Conservation (phyloP, 192 early-diverging fungal genomes). For the Entophlyctis helioformis region DNA sequence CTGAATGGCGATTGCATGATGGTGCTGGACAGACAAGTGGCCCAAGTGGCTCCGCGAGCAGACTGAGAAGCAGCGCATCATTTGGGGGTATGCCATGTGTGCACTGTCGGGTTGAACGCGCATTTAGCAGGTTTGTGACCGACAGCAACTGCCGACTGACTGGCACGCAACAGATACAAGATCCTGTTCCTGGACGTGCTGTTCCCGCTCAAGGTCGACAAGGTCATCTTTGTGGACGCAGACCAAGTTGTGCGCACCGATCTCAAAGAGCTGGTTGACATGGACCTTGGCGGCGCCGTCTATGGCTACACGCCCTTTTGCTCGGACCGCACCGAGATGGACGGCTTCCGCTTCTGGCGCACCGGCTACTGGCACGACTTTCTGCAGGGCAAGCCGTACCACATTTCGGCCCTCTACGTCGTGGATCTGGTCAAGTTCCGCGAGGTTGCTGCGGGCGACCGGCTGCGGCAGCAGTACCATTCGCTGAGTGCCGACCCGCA, state of each 20-base stretch:
- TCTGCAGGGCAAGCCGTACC: slow-evolving; percentile 79
- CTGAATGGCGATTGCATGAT: not conserved
- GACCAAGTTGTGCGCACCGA: slow-evolving; percentile 98
- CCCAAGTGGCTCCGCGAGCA: slow-evolving; percentile 89
- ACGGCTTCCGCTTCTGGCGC: slow-evolving; percentile 97
- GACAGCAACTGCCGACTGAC: too few relatives aligned
- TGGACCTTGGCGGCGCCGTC: slow-evolving; percentile 88
- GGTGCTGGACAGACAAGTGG: slow-evolving; percentile 65
- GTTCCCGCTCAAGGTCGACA: slow-evolving; percentile 84
- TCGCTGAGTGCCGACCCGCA: slow-evolving; percentile 73
- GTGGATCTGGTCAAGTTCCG: slow-evolving; percentile 90
- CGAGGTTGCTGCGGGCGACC: slow-evolving; percentile 86
- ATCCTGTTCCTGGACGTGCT: slow-evolving; percentile 96
- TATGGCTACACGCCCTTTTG: slow-evolving; percentile 98
- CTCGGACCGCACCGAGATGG: slow-evolving; percentile 82
- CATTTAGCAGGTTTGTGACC: too few relatives aligned
- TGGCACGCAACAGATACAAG: slow-evolving; percentile 56
- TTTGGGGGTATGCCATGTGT: slow-evolving; percentile 80
- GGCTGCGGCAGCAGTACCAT: slow-evolving; percentile 88
- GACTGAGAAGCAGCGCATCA: slow-evolving; percentile 90
- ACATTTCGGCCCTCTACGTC: slow-evolving; percentile 90
- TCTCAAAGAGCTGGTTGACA: slow-evolving; percentile 79
- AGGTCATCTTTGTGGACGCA: slow-evolving; percentile 97
- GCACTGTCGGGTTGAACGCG: too few relatives aligned
- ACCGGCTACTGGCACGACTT: slow-evolving; percentile 90